phyloP scores from a whole-genome alignment of 2,329 filamentous ascomycete species.

The Tricladium varicosporioides region DNA sequence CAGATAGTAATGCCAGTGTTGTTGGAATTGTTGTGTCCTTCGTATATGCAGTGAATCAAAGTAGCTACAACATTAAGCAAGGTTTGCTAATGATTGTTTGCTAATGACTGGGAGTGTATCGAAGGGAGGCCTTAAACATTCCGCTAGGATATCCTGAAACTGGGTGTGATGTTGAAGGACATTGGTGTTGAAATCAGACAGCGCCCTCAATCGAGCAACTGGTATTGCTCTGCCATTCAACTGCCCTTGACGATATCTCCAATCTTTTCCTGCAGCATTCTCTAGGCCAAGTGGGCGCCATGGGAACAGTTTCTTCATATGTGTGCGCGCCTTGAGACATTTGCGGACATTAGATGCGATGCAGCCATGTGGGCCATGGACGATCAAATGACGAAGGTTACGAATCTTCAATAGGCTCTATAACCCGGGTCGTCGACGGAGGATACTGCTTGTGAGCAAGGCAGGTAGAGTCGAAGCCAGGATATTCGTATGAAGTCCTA shows the following conservation, averaged over 20 bases:
- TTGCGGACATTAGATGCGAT: slow-evolving; percentile 16
- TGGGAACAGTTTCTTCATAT: slow-evolving; percentile 10
- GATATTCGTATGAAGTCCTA: slow-evolving; percentile 16
- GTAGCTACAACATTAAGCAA: no score
- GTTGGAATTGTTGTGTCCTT: slow-evolving; percentile 10
- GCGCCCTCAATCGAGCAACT: slow-evolving; percentile 14
- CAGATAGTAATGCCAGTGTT: slow-evolving; percentile 10
- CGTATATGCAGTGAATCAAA: slow-evolving; percentile 13
- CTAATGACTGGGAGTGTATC: no score
- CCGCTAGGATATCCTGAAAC: no score
- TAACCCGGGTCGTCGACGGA: slow-evolving; percentile 19
- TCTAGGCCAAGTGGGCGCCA: slow-evolving; percentile 4
- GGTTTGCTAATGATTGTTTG: no score
- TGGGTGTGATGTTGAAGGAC: no score
- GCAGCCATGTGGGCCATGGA: slow-evolving; percentile 15
- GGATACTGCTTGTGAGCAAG: slow-evolving; percentile 10
- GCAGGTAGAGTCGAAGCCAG: slow-evolving; percentile 18
- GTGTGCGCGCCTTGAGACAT: slow-evolving; percentile 11
- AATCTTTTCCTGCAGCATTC: neutral
- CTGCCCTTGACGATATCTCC: no score
- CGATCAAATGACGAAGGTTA: slow-evolving; percentile 16
- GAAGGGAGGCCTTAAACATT: no score
- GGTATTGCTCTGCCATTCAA: slow-evolving; percentile 3
- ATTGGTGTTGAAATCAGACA: no score
- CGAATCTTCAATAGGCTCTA: slow-evolving; percentile 23